phyloP scores from a whole-genome alignment of 2,329 filamentous ascomycete species.

The Orbilia brochopaga region DNA sequence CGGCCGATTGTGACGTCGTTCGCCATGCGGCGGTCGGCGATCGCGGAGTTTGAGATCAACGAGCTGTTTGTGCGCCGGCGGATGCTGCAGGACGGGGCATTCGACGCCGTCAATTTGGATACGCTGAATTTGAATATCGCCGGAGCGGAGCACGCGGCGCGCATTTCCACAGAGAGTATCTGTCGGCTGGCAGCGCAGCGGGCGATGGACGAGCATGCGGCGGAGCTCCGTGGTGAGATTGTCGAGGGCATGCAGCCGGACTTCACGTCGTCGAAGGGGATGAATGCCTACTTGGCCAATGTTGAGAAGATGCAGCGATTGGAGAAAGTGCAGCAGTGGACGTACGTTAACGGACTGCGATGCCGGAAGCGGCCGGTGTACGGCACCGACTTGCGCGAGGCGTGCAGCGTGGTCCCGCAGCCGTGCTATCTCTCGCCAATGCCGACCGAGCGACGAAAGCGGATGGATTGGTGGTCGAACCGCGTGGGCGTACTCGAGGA shows the following conservation, averaged over 20 bases:
- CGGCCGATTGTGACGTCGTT: constrained; percentile 96
- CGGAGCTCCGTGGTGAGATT: constrained; percentile 40
- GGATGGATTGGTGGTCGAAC: constrained; percentile 76
- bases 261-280: constrained; percentile 56
- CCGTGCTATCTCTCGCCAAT: constrained; percentile 58
- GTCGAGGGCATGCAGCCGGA: constrained; percentile 57
- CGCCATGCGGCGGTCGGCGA: constrained; percentile 80
- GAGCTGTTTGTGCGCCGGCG: constrained; percentile 72
- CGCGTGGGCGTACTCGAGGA: constrained; percentile 69
- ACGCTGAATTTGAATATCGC: constrained; percentile 76
- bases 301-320: constrained; percentile 71
- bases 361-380: constrained; percentile 82
- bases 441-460: constrained; percentile 59
- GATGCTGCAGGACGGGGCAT: constrained; percentile 66
- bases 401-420: constrained; percentile 69
- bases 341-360: constrained; percentile 80
- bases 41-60: constrained; percentile 74
- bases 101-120: constrained; percentile 71
- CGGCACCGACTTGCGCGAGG: constrained; percentile 76
- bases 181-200: constrained; percentile 51
- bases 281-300: constrained; percentile 75
- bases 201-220: constrained; percentile 51
- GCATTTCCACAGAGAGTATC: constrained; percentile 35
- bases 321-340: constrained; percentile 78
- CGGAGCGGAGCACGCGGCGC: constrained; percentile 54